Evolutionary conservation across 192 early-diverging fungal species (phyloP).

Genomic region (Geranomyces michiganensis): DNA sequence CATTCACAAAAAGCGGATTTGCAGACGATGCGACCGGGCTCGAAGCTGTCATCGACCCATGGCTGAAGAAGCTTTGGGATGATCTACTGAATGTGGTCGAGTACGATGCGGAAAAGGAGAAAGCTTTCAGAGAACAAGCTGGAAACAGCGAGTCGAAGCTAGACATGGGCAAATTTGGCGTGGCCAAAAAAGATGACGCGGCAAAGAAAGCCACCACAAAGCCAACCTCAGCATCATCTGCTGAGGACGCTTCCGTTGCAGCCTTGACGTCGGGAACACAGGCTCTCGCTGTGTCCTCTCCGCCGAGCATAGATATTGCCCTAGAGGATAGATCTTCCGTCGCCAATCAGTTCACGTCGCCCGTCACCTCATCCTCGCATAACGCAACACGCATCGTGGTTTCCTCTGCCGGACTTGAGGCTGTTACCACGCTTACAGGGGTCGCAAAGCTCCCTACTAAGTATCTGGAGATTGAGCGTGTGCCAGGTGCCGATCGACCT

Average conservation of each 20-base stretch:
- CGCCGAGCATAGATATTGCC: not conserved
- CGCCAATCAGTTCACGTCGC: conserved; percentile 3
- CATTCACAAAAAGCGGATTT: conserved; percentile 76
- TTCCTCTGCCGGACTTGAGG: conserved; percentile 37
- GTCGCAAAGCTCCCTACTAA: conserved; percentile 58
- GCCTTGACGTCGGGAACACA: not conserved
- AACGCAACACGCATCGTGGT: conserved; percentile 22
- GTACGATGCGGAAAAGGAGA: conserved; percentile 42
- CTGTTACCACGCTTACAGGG: conserved; percentile 56
- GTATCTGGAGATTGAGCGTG: conserved; percentile 44
- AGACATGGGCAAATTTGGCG: conserved; percentile 18
- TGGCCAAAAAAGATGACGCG: not conserved
- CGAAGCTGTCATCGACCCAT: conserved; percentile 87
- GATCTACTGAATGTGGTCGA: conserved; percentile 58
- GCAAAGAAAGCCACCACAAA: not conserved
- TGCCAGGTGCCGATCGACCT: not conserved
- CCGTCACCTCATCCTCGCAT: not conserved
- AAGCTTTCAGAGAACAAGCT: conserved; percentile 19
- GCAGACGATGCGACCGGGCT: conserved; percentile 94
- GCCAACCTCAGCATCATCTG: not conserved
- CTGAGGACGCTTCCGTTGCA: not conserved
- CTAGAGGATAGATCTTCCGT: conserved; percentile 28
- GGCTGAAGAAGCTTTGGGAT: conserved; percentile 85
- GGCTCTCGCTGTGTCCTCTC: not conserved
- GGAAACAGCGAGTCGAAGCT: conserved; percentile 12